Evolutionary conservation across 73 alveolate genomes (phyloP).

Genomic region (Paramecium pentaurelia): DNA sequence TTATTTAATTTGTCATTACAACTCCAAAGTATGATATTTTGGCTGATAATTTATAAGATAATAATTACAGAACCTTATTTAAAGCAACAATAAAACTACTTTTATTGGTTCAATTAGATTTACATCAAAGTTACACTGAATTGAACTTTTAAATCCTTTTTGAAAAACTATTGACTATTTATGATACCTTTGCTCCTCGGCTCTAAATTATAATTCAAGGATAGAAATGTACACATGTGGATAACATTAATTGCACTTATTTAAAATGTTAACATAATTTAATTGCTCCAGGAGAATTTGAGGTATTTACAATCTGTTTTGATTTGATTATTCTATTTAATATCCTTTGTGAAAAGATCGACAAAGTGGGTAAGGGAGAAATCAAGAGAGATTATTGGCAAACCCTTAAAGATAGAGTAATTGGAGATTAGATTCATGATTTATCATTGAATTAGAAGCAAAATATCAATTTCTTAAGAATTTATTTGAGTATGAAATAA

Average conservation of each 20-base stretch:
- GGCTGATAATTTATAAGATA: constrained; percentile 23
- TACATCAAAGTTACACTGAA: background rate
- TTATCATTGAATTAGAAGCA: background rate
- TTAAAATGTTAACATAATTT: background rate
- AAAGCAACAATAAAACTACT: background rate
- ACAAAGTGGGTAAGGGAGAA: background rate
- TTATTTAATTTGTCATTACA: background rate
- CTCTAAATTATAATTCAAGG: background rate
- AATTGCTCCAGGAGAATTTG: constrained; percentile 9
- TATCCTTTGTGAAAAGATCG: background rate
- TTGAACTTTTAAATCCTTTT: background rate
- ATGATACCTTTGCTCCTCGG: background rate
- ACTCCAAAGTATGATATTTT: constrained; percentile 16
- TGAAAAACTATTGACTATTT: background rate
- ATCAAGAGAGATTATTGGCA: constrained; percentile 1
- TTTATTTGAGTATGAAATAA: background rate
- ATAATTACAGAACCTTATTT: constrained; percentile 22
- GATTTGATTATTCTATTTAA: constrained; percentile 11
- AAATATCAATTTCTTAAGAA: constrained; percentile 15
- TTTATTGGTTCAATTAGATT: background rate
- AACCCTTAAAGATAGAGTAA: background rate
- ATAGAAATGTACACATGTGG: constrained; percentile 1
- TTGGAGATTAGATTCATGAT: background rate
- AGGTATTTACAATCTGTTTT: background rate
- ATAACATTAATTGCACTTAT: constrained; percentile 14